A percentile compares a stretch with the other conserved stretches of the same genome.
Conservation (phyloP, 1,139 yeast species). For the Entelexis sorbosivorans region DNA sequence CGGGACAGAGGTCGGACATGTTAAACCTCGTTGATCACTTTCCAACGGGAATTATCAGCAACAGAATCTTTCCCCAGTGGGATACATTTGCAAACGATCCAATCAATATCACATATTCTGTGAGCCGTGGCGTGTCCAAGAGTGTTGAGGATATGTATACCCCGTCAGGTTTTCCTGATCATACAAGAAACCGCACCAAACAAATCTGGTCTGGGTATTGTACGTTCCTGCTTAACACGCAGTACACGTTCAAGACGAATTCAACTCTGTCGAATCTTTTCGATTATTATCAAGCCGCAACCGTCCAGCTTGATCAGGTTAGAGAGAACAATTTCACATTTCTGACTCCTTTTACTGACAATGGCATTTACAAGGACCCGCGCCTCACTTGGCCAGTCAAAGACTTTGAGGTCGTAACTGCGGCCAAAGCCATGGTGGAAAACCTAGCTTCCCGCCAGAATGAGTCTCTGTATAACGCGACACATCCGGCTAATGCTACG, state of each 20-base stretch:
- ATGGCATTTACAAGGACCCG: not conserved
- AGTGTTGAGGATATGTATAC: not conserved
- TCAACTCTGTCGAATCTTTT: not conserved
- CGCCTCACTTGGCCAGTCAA: not conserved
- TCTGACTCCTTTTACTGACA: not conserved
- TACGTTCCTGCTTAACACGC: slow-evolving; percentile 7
- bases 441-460: not conserved
- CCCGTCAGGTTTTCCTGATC: not conserved
- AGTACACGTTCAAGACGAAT: not conserved
- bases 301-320: not conserved
- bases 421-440: not conserved
- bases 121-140: slow-evolving; percentile 1
- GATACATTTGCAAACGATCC: not conserved
- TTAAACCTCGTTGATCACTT: not conserved
- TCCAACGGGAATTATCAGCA: slow-evolving; percentile 8
- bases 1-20: not conserved
- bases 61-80: not conserved
- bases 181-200: not conserved
- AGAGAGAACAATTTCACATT: not conserved
- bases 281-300: not conserved
- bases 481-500: not conserved
- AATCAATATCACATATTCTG: slow-evolving; percentile 6
- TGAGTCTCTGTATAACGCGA: not conserved
- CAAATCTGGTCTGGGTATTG: slow-evolving; percentile 8
- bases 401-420: not conserved